phyloP scores from a whole-genome alignment of 2,329 filamentous ascomycete species.

The Aspergillus latus region DNA sequence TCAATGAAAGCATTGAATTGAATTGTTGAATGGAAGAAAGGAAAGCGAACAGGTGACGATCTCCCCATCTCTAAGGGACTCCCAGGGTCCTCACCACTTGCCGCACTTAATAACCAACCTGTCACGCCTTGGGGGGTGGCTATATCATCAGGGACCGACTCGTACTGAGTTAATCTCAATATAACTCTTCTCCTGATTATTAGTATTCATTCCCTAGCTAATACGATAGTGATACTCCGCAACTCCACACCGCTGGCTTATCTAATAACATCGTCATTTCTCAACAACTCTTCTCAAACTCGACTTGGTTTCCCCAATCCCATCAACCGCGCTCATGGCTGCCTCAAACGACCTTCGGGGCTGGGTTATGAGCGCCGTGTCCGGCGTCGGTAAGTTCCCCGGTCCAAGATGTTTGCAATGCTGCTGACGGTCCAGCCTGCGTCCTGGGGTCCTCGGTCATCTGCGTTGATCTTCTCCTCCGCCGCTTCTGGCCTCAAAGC shows the following conservation, averaged over 20 bases:
- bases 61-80: neutral
- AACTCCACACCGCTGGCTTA: slow-evolving; percentile 1
- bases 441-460: slow-evolving; percentile 79
- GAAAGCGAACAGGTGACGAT: neutral
- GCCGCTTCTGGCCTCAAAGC: slow-evolving; percentile 68
- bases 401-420: slow-evolving; percentile 3
- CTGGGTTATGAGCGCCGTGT: slow-evolving; percentile 84
- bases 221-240: neutral
- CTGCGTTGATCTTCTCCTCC: slow-evolving; percentile 77
- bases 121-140: neutral
- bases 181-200: neutral
- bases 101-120: neutral
- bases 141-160: neutral
- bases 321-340: slow-evolving; percentile 37
- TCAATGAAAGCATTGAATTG: neutral
- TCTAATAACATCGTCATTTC: slow-evolving; percentile 12
- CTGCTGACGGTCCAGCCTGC: slow-evolving; percentile 42
- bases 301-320: slow-evolving; percentile 10
- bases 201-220: neutral
- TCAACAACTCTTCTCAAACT: slow-evolving; percentile 4
- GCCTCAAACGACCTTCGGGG: slow-evolving; percentile 81
- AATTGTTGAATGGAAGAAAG: neutral
- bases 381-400: slow-evolving; percentile 65
- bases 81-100: slow-evolving; percentile 6
- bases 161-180: neutral